These are phyloP conservation scores for Exsudoporus frostii DNA, from an alignment of 768 basidiomycete genomes.

Conservation along the genomic window DNA sequence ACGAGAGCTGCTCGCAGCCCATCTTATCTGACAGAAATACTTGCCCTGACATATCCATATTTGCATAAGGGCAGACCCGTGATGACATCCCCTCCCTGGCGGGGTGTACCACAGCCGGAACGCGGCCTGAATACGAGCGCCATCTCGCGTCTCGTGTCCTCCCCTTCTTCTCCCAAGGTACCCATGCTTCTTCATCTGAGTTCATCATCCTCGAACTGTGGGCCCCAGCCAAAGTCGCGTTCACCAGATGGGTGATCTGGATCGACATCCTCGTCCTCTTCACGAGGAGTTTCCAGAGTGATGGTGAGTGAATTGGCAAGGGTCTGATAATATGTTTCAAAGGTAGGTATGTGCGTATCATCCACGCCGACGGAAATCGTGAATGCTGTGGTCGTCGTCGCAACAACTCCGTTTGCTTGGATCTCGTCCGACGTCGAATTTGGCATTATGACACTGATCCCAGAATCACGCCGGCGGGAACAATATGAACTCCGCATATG, in stretches of 20 bases:
- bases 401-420: neutral
- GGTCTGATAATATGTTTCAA: constrained; percentile 14
- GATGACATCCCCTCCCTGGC: neutral
- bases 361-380: constrained; percentile 6
- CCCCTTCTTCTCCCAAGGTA: constrained; percentile 11
- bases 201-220: constrained; percentile 11
- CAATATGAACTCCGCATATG: no score
- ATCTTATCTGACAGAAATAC: neutral
- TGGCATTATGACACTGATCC: constrained; percentile 4
- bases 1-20: neutral
- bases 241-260: constrained; percentile 3
- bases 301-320: constrained; percentile 7
- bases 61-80: neutral
- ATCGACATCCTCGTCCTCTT: neutral
- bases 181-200: constrained; percentile 23
- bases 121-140: neutral
- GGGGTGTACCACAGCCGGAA: constrained; percentile 4
- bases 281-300: neutral
- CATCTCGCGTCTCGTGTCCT: neutral
- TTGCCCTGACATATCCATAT: neutral
- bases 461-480: fast-evolving
- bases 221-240: neutral
- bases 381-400: constrained; percentile 4
- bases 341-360: neutral
- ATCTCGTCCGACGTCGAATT: constrained; percentile 5